Base-by-base conservation (phyloP, 306 rosid genomes). In the Cyamopsis tetragonoloba region DNA sequence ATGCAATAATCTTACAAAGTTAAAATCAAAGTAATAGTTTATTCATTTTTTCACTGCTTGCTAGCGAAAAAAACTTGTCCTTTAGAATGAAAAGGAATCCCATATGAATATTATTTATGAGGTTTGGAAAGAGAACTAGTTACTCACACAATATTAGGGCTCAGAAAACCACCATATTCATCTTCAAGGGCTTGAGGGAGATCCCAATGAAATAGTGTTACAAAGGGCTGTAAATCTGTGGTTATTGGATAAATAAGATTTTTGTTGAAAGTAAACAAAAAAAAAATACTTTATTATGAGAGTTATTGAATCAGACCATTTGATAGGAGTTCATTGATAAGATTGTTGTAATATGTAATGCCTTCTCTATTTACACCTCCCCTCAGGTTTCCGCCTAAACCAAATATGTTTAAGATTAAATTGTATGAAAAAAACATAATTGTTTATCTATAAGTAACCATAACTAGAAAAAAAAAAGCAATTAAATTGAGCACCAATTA, bases 181-280 rank as follows among this genome's bases (percentile, higher is more conserved):
- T 86, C 85, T 59, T 84, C 84, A 13, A 84, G 73, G 6, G 80
- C 77, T 77, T 87, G 87, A 26, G 92, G 92, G 46, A 72, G 62
- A 63, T 86, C 92, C 81, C 78, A 83, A 17, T 86, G 88, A 42
- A 83, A 79, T 14, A 83, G 32, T 30, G 89, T 86, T 24, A 77
- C 79, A 31, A 75, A 84, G 0, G 89, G 86, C 38, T 68, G 62
- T 23, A 85, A 31, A 53, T 81, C 83, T 83, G 50, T 31, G 31
- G 5, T 6, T 20, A 61, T 66, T 9, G 26, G 26, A 18, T 42
- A 72, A 10, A 13, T 8, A 57, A 27, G 3, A 2, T 15, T 8
- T 30, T 15, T 3, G 13, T 65, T 38, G 1, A 8, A 3, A 38
- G 2, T 50, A 23, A 62, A n/a, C n/a, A n/a, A n/a, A n/a, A n/a